phyloP scores from a whole-genome alignment of 2,329 filamentous ascomycete genomes.

The Pestalotiopsis sp. region DNA sequence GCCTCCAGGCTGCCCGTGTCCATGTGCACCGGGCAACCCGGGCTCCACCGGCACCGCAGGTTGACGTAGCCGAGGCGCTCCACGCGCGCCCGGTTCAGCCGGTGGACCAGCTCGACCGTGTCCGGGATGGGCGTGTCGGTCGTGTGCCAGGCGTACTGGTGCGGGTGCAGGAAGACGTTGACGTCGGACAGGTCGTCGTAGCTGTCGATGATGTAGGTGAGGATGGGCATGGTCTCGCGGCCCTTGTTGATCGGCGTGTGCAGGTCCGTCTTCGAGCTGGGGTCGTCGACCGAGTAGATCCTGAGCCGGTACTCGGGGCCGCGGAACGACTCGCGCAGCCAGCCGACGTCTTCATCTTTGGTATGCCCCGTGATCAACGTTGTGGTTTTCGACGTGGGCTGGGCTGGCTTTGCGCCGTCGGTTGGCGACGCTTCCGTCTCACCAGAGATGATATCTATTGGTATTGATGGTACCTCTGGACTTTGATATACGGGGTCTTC shows the following conservation, averaged over 20 bases:
- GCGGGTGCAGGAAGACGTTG: conserved; percentile 8
- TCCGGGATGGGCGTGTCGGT: not conserved
- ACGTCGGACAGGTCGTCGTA: conserved; percentile 4
- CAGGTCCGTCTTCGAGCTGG: not conserved
- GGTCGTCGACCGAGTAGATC: conserved; percentile 6
- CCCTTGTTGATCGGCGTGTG: not conserved
- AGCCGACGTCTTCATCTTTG: conserved; percentile 8
- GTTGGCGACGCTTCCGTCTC: not conserved
- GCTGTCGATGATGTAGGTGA: conserved; percentile 1
- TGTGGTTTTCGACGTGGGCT: not conserved
- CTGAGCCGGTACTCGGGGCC: not conserved
- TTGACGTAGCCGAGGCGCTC: conserved; percentile 1
- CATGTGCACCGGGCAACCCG: conserved; percentile 2
- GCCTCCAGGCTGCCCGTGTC: conserved; percentile 1
- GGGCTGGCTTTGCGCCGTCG: not conserved
- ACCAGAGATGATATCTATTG: not conserved
- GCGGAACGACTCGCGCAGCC: not conserved
- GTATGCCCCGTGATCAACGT: conserved; percentile 1
- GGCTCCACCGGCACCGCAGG: conserved; percentile 2
- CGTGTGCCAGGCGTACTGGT: conserved; percentile 4
- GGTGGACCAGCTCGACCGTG: not conserved
- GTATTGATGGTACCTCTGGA: not conserved
- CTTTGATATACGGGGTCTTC: not conserved
- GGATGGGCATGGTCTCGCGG: not conserved
- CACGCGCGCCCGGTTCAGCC: not conserved